Percentiles rank a stretch among this genome's conserved stretches.
phyloP scores from a whole-genome alignment of 1,284 basidiomycete genomes.

The Cutaneotrichosporon cyanovorans region DNA sequence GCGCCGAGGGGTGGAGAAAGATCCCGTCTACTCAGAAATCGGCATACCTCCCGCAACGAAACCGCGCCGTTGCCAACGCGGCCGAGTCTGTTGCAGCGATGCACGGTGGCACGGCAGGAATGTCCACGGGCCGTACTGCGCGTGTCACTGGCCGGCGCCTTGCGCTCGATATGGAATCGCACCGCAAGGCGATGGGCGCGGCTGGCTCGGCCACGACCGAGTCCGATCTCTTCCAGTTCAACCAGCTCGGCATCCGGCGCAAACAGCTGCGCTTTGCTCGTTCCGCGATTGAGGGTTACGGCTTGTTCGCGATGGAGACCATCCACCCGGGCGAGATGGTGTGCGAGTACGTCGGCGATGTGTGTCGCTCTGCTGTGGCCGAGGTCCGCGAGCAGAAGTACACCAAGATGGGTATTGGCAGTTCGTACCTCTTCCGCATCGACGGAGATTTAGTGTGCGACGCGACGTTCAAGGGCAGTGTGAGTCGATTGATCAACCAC shows the following conservation, averaged over 20 bases:
- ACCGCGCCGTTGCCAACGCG: conserved; percentile 48
- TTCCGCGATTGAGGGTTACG: conserved; percentile 97
- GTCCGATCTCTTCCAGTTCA: conserved; percentile 77
- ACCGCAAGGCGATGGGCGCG: conserved; percentile 53
- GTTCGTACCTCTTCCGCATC: conserved; percentile 87
- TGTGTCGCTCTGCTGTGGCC: conserved; percentile 89
- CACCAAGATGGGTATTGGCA: conserved; percentile 81
- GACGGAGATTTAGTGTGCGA: conserved; percentile 91
- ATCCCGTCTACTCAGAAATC: conserved; percentile 88
- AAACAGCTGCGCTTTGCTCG: conserved; percentile 94
- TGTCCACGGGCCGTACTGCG: conserved; percentile 76
- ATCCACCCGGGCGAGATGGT: conserved; percentile 97
- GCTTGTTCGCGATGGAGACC: conserved; percentile 88
- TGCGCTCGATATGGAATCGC: conserved; percentile 89
- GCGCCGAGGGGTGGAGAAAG: conserved; percentile 91
- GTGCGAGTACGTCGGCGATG: conserved; percentile 98
- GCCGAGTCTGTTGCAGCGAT: conserved; percentile 31
- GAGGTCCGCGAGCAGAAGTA: conserved; percentile 96
- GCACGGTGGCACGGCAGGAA: conserved; percentile 15
- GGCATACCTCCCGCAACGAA: conserved; percentile 62
- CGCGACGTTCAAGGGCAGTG: conserved; percentile 96
- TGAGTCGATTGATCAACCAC: conserved; percentile 95
- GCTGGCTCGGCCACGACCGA: conserved; percentile 18
- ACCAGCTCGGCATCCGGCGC: conserved; percentile 94
- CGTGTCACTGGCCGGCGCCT: conserved; percentile 89